These are phyloP conservation scores for Psilocybe sp. DNA, from an alignment of 768 basidiomycete species.

Conservation along the genomic window DNA sequence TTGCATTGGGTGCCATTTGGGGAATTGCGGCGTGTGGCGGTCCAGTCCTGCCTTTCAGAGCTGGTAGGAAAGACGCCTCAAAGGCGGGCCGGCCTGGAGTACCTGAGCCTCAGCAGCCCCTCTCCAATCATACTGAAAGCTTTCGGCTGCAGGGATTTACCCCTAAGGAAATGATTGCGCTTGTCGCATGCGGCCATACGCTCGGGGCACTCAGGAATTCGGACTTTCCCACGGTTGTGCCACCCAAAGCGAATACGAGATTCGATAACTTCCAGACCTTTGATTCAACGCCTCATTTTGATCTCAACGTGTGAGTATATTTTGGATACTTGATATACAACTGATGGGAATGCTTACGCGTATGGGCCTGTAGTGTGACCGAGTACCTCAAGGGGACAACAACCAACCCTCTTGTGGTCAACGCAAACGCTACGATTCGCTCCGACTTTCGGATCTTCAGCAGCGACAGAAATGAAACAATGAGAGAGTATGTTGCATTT, in stretches of 20 bases:
- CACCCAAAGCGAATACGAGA: not conserved
- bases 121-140: slow-evolving; percentile 30
- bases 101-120: slow-evolving; percentile 36
- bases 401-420: slow-evolving; percentile 31
- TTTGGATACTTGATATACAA: not conserved
- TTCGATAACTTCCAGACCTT: too few species aligned
- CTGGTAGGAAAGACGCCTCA: slow-evolving; percentile 41
- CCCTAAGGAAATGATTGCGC: slow-evolving; percentile 40
- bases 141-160: slow-evolving; percentile 40
- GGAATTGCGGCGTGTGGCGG: slow-evolving; percentile 41
- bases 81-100: slow-evolving; percentile 35
- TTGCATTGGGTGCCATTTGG: slow-evolving; percentile 35
- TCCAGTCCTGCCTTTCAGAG: slow-evolving; percentile 37
- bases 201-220: slow-evolving; percentile 39
- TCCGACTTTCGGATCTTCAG: slow-evolving; percentile 38
- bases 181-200: slow-evolving; percentile 46
- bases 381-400: slow-evolving; percentile 39
- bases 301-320: too few species aligned
- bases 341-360: not conserved
- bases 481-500: slow-evolving; percentile 26
- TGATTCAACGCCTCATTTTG: too few species aligned
- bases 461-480: slow-evolving; percentile 34
- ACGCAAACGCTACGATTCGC: slow-evolving; percentile 27
- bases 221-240: slow-evolving; percentile 37
- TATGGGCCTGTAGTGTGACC: slow-evolving; percentile 25